These are phyloP conservation scores for Zygosaccharomyces kombuchaensis DNA, from an alignment of 805 yeast species.

Conservation along the genomic window DNA sequence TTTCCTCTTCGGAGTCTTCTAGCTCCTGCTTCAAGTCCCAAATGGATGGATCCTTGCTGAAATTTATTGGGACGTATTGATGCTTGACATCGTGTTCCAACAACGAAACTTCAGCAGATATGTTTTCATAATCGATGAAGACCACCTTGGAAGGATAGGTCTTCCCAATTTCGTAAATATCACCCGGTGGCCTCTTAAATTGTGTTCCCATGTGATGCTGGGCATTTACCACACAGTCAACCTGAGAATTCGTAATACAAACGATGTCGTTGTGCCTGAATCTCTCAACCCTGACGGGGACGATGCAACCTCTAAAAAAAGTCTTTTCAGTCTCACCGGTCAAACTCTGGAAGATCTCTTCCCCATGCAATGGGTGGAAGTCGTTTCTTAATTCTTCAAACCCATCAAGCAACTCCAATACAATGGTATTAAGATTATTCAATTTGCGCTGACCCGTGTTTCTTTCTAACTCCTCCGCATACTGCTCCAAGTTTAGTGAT, in stretches of 20 bases:
- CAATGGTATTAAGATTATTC: conserved; percentile 34
- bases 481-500: conserved; percentile 83
- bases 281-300: conserved; percentile 68
- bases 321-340: conserved; percentile 80
- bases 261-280: conserved; percentile 40
- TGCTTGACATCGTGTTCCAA: conserved; percentile 58
- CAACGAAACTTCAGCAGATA: conserved; percentile 72
- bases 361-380: conserved; percentile 57
- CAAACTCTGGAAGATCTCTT: conserved; percentile 79
- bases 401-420: conserved; percentile 74
- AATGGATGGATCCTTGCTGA: conserved; percentile 51
- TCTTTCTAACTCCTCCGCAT: conserved; percentile 81
- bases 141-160: conserved; percentile 81
- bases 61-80: conserved; percentile 39
- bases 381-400: conserved; percentile 80
- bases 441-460: conserved; percentile 36
- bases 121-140: conserved; percentile 65
- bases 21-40: conserved; percentile 82
- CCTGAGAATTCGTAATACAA: conserved; percentile 52
- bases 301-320: conserved; percentile 62
- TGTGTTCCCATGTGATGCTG: conserved; percentile 44
- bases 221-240: conserved; percentile 56
- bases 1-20: conserved; percentile 55
- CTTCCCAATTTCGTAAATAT: conserved; percentile 57
- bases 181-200: conserved; percentile 44